Evolutionary conservation across 2,329 filamentous ascomycete genomes (phyloP).

Genomic region (Colletotrichum echinochloae): DNA sequence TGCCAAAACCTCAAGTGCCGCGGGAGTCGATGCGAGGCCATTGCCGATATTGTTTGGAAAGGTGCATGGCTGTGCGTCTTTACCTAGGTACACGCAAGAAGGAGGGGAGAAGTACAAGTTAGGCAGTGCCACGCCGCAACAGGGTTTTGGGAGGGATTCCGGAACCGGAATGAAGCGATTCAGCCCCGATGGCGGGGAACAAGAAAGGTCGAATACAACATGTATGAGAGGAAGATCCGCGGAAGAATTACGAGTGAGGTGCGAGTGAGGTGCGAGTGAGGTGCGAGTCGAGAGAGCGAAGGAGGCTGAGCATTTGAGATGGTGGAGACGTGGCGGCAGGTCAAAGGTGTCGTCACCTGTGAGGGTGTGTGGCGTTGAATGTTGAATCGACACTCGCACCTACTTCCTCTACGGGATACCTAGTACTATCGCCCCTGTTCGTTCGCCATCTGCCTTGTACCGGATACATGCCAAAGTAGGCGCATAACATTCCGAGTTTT

Average conservation of each 20-base stretch:
- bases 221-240: neutral
- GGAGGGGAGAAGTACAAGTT: neutral
- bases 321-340: constrained; percentile 13
- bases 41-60: neutral
- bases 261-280: constrained; percentile 1
- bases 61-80: neutral
- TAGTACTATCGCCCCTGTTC: neutral
- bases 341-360: constrained; percentile 34
- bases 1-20: constrained; percentile 5
- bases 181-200: constrained; percentile 32
- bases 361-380: constrained; percentile 33
- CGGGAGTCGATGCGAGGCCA: neutral
- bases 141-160: constrained; percentile 21
- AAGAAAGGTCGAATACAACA: neutral
- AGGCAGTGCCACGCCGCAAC: constrained; percentile 18
- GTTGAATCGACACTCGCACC: neutral
- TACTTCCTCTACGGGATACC: neutral
- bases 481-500: constrained; percentile 9
- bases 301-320: constrained; percentile 32
- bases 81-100: neutral
- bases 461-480: neutral
- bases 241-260: neutral
- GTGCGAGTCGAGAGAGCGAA: constrained; percentile 13
- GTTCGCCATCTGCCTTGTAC: neutral
- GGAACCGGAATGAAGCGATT: constrained; percentile 29